phyloP scores from a whole-genome alignment of 2,329 filamentous ascomycete species.

The Calonectria pteridis region DNA sequence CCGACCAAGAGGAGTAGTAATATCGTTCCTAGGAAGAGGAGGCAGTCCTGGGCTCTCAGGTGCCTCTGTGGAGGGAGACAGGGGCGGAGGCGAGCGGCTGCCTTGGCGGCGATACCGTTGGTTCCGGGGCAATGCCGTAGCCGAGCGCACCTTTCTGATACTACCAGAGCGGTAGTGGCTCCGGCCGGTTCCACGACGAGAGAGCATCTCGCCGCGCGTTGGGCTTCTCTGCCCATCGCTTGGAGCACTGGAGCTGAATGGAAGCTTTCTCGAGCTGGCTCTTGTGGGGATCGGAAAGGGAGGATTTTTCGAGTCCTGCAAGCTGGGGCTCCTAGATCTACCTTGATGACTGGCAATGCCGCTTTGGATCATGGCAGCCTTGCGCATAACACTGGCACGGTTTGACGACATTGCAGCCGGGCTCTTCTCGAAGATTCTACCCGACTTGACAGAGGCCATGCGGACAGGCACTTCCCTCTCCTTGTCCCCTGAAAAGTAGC shows the following conservation, averaged over 20 bases:
- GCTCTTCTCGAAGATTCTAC: slow-evolving; percentile 54
- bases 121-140: slow-evolving; percentile 75
- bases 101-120: slow-evolving; percentile 62
- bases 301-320: slow-evolving; percentile 72
- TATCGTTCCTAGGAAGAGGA: slow-evolving; percentile 79
- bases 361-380: slow-evolving; percentile 83
- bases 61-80: slow-evolving; percentile 76
- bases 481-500: slow-evolving; percentile 54
- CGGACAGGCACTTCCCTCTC: slow-evolving; percentile 47
- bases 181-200: slow-evolving; percentile 63
- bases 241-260: slow-evolving; percentile 72
- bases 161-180: slow-evolving; percentile 69
- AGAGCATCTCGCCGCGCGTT: slow-evolving; percentile 70
- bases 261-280: slow-evolving; percentile 85
- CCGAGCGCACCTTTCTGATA: slow-evolving; percentile 88
- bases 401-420: slow-evolving; percentile 53
- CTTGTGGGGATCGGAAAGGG: slow-evolving; percentile 94
- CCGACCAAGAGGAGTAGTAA: slow-evolving; percentile 70
- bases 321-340: slow-evolving; percentile 74
- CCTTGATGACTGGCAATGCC: slow-evolving; percentile 78
- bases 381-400: slow-evolving; percentile 76
- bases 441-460: slow-evolving; percentile 45
- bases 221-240: slow-evolving; percentile 85
- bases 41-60: slow-evolving; percentile 79
- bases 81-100: slow-evolving; percentile 73